A percentile compares a stretch with the other conserved stretches of the same genome.
These are phyloP conservation scores for Alnus glutinosa DNA, from an alignment of 306 rosid genomes.

Conservation along the genomic window DNA sequence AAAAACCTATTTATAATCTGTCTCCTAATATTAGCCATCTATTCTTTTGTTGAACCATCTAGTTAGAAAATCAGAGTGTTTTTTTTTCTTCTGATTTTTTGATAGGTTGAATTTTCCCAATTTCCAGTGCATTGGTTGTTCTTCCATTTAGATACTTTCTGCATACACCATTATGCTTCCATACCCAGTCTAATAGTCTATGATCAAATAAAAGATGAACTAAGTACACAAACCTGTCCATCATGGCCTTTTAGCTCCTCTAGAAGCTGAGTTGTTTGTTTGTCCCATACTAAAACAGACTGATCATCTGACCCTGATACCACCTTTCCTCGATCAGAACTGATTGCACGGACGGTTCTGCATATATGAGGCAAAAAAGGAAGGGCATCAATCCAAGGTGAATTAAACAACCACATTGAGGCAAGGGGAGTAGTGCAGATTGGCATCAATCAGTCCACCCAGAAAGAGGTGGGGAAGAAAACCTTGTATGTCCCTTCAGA, in stretches of 20 bases:
- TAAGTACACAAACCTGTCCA: conserved; percentile 56
- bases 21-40: not conserved
- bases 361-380: conserved; percentile 38
- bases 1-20: not conserved
- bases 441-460: conserved; percentile 7
- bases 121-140: not conserved
- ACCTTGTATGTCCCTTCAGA: conserved; percentile 91
- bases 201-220: conserved; percentile 1
- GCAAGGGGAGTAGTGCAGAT: conserved; percentile 1
- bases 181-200: not conserved
- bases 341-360: conserved; percentile 92
- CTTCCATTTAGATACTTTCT: not conserved
- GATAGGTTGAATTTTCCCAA: not conserved
- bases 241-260: conserved; percentile 99
- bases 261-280: conserved; percentile 93
- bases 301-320: conserved; percentile 98
- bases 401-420: not conserved
- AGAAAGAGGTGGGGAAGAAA: conserved; percentile 15
- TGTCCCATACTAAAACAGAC: conserved; percentile 92
- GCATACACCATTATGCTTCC: not conserved
- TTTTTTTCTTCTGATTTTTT: not conserved
- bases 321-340: conserved; percentile 89
- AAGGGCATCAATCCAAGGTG: conserved; percentile 15
- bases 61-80: not conserved
- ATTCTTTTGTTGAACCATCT: not conserved